Conservation (phyloP, 2,329 filamentous ascomycete genomes). For the Pseudogymnoascus pannorum region DNA sequence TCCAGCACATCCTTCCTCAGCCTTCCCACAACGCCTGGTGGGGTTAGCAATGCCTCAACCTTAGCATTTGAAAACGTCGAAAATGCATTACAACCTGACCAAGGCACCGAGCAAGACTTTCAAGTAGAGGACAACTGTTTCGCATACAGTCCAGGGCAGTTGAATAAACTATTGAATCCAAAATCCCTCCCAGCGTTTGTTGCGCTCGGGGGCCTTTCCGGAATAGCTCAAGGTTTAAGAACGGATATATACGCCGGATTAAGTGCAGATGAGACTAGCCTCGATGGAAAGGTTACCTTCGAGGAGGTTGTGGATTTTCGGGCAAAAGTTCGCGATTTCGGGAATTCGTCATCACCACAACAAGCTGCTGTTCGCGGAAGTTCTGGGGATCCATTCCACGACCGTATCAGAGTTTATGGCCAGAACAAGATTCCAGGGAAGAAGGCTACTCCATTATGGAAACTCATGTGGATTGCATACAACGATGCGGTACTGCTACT, state of each 20-base stretch:
- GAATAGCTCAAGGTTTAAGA: constrained; percentile 44
- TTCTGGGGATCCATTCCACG: constrained; percentile 47
- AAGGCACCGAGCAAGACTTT: constrained; percentile 44
- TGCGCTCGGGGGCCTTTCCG: constrained; percentile 45
- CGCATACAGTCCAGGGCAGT: constrained; percentile 46
- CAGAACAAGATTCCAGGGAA: constrained; percentile 57
- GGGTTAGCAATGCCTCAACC: not conserved
- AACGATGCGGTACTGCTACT: constrained; percentile 71
- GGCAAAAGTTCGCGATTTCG: constrained; percentile 54
- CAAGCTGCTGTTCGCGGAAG: constrained; percentile 26
- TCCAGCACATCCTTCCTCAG: constrained; percentile 7
- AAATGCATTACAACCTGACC: constrained; percentile 43
- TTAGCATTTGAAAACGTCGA: constrained; percentile 18
- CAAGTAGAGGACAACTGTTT: constrained; percentile 43
- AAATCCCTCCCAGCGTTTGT: constrained; percentile 42
- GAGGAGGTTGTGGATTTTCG: constrained; percentile 57
- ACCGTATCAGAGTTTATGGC: constrained; percentile 53
- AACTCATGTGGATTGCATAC: constrained; percentile 67
- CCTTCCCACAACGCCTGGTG: not conserved
- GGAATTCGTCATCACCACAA: constrained; percentile 47
- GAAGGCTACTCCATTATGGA: constrained; percentile 55
- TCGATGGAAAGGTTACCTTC: constrained; percentile 40
- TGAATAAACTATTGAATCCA: constrained; percentile 46
- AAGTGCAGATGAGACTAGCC: constrained; percentile 41
- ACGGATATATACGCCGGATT: constrained; percentile 42